Percentiles rank a stretch among this genome's conserved stretches.
Evolutionary conservation across 2,329 filamentous ascomycete genomes (phyloP).

Genomic region (Niveomyces coronatus): DNA sequence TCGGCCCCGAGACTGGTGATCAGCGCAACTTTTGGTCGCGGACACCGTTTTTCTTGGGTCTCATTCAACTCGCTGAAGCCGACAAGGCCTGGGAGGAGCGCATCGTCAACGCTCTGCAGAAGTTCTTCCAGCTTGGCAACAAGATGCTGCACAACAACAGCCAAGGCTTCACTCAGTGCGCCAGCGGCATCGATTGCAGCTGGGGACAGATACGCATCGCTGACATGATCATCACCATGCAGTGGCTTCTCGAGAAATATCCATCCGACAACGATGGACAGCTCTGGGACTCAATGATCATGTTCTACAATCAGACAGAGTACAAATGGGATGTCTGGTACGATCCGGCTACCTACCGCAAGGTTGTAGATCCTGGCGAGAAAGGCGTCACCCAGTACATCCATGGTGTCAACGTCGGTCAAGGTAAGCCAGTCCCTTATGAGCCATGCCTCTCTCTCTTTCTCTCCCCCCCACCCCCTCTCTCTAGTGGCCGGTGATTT

Average conservation of each 20-base stretch:
- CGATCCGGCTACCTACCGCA: slow-evolving; percentile 14
- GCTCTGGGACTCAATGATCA: slow-evolving; percentile 30
- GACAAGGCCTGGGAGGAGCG: slow-evolving; percentile 15
- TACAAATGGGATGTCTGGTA: slow-evolving; percentile 22
- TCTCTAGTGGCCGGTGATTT: not conserved
- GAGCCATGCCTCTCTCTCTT: too few species aligned
- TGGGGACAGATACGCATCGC: slow-evolving; percentile 26
- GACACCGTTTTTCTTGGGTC: slow-evolving; percentile 21
- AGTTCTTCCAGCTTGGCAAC: slow-evolving; percentile 33
- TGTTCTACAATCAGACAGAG: slow-evolving; percentile 23
- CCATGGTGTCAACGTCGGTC: slow-evolving; percentile 34
- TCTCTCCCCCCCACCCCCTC: too few species aligned
- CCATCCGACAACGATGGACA: slow-evolving; percentile 16
- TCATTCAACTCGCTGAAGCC: slow-evolving; percentile 24
- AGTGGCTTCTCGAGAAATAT: slow-evolving; percentile 30
- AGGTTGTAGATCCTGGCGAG: slow-evolving; percentile 13
- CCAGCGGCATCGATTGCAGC: slow-evolving; percentile 26
- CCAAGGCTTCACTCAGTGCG: slow-evolving; percentile 36
- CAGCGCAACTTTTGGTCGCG: slow-evolving; percentile 23
- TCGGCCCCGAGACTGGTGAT: slow-evolving; percentile 27
- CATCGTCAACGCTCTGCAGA: slow-evolving; percentile 13
- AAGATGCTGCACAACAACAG: slow-evolving; percentile 44
- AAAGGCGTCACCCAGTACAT: slow-evolving; percentile 20
- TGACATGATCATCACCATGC: slow-evolving; percentile 28
- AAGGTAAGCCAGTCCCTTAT: slow-evolving; percentile 26